These are phyloP conservation scores for Metschnikowia continentalis DNA, from an alignment of 805 yeast genomes.

Conservation along the genomic window DNA sequence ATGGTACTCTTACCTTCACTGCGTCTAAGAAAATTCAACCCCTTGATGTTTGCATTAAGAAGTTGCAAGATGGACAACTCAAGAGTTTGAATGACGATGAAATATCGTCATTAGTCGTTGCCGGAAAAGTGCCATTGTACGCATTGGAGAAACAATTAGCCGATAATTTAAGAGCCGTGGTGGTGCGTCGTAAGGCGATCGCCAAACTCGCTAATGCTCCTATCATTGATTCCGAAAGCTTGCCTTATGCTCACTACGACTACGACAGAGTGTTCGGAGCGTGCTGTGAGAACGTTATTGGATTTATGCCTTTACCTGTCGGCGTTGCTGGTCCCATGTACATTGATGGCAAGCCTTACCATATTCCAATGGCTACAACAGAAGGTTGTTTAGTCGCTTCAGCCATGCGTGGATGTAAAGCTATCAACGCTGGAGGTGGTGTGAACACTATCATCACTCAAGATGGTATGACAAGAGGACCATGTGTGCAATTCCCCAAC, in stretches of 20 bases:
- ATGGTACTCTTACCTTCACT: constrained; percentile 19
- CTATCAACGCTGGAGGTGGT: constrained; percentile 96
- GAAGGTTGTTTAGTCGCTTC: constrained; percentile 99
- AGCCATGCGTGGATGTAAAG: constrained; percentile 98
- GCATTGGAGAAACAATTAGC: constrained; percentile 90
- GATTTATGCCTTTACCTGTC: constrained; percentile 92
- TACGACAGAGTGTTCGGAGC: constrained; percentile 97
- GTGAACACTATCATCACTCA: constrained; percentile 84
- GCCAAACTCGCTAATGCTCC: constrained; percentile 81
- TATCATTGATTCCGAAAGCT: constrained; percentile 59
- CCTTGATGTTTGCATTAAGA: constrained; percentile 57
- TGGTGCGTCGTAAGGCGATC: constrained; percentile 88
- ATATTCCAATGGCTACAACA: constrained; percentile 98
- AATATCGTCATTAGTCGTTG: constrained; percentile 62
- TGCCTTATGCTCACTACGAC: constrained; percentile 83
- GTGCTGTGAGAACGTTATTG: constrained; percentile 98
- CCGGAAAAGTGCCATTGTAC: constrained; percentile 83
- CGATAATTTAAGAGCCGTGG: constrained; percentile 89
- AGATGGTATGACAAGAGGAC: constrained; percentile 99
- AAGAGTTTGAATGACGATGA: constrained; percentile 67
- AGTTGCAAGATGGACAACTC: constrained; percentile 69
- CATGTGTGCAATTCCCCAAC: constrained; percentile 86
- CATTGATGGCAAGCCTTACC: constrained; percentile 83
- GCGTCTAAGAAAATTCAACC: constrained; percentile 36
- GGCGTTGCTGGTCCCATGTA: constrained; percentile 97